Percentiles rank a stretch among this genome's conserved stretches.
Conservation (phyloP, 768 basidiomycete genomes). For the Fomitopsis pulvina region DNA sequence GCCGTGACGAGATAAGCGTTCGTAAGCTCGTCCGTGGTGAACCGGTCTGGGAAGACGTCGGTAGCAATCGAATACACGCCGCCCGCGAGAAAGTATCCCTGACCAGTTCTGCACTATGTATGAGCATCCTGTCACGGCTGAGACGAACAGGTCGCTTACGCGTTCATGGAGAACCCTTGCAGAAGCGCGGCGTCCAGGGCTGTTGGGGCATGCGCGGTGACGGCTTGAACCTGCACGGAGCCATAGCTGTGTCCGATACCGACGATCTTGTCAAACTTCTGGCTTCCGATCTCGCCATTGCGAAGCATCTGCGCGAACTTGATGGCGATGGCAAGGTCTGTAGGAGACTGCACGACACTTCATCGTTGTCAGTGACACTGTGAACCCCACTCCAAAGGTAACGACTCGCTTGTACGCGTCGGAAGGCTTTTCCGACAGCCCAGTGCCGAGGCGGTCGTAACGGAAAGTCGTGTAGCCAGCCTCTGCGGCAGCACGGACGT, state of each 20-base stretch:
- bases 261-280: conserved; percentile 27
- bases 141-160: neutral
- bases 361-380: neutral
- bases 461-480: conserved; percentile 15
- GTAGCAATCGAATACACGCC: conserved; percentile 8
- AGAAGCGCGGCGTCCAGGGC: conserved; percentile 6
- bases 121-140: neutral
- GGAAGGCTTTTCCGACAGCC: conserved; percentile 10
- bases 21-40: conserved; percentile 2
- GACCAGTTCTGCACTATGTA: conserved; percentile 3
- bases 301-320: conserved; percentile 7
- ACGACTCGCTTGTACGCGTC: conserved; percentile 7
- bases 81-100: neutral
- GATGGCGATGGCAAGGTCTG: conserved; percentile 10
- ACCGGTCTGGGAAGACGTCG: conserved; percentile 7
- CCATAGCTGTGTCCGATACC: conserved; percentile 26
- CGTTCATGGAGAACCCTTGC: conserved; percentile 3
- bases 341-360: conserved; percentile 9
- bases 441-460: conserved; percentile 15
- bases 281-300: conserved; percentile 3
- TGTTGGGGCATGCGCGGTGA: conserved; percentile 3
- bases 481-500: conserved; percentile 11
- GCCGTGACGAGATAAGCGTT: conserved; percentile 5
- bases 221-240: conserved; percentile 6
- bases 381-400: neutral